A percentile compares a stretch with the other conserved stretches of the same genome.
Conservation (phyloP, 495 filamentous ascomycete genomes). For the Pyronema domesticum region DNA sequence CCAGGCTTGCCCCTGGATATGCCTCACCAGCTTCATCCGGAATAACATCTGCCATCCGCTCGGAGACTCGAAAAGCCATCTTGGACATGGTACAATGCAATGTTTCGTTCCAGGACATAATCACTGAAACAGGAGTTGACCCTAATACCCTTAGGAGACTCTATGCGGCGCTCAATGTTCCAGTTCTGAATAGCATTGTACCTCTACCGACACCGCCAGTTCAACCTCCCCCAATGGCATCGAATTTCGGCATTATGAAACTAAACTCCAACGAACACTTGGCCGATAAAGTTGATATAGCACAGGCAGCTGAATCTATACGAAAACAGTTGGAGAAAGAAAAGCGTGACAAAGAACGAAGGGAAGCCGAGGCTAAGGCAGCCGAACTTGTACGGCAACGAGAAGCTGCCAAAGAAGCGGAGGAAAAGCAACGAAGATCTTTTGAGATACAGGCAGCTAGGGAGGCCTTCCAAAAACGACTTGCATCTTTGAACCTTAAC, state of each 20-base stretch:
- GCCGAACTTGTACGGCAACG: conserved; percentile 17
- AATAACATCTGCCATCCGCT: not conserved
- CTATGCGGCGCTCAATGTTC: conserved; percentile 47
- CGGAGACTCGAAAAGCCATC: conserved; percentile 47
- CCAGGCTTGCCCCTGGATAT: not conserved
- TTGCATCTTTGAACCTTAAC: conserved; percentile 20
- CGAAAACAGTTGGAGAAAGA: conserved; percentile 20
- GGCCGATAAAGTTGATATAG: conserved; percentile 15
- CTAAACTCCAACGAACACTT: conserved; percentile 12
- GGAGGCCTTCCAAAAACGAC: conserved; percentile 34
- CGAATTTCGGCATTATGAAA: conserved; percentile 2
- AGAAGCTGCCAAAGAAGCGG: conserved; percentile 19
- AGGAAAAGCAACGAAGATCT: conserved; percentile 16
- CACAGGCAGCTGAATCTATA: conserved; percentile 17
- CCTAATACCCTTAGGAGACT: conserved; percentile 41
- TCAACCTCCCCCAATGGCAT: not conserved
- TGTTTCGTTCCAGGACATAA: conserved; percentile 47
- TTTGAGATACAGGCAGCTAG: conserved; percentile 33
- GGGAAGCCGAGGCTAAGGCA: conserved; percentile 22
- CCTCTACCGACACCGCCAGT: not conserved
- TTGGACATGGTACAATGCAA: conserved; percentile 44
- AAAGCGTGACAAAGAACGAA: conserved; percentile 18
- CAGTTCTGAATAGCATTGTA: conserved; percentile 18
- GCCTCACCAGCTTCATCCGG: not conserved
- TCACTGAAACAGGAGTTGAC: conserved; percentile 51